Base-by-base conservation (phyloP, 768 basidiomycete genomes). In the Fomitopsis pulvina region DNA sequence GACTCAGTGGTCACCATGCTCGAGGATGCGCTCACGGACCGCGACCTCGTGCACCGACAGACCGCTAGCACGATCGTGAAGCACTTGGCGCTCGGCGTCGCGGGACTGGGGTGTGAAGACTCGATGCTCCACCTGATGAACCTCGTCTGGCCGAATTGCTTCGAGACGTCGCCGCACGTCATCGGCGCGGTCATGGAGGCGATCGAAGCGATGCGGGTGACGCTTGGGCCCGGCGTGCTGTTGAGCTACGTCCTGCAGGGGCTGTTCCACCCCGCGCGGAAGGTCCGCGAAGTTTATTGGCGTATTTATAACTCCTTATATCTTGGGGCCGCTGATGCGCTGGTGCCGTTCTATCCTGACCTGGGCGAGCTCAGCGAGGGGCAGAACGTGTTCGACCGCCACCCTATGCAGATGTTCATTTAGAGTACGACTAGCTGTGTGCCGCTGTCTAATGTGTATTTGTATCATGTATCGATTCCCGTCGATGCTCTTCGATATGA, bases 101-200 rank as follows among this genome's bases (percentile, higher is more conserved):
- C 96, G 1, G 96, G 96, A 41, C 78, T 98, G 24, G 95, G 96
- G 1, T 94, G 92, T 60, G 96, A 99, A 69, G 96, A 99, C 68
- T 95, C 95, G 11, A 90, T 98, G 82, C 78, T 92, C 46, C 96
- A 99, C 63, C 70, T 98, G 43, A 91, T 98, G 85, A 99, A 99
- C 65, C 80, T 99, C 24, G 89, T 98, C 12, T 98, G 94, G 94
- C 96, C 96, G 1, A 98, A 98, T 64, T 94, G 93, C 68, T 98
- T 97, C 66, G 95, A 97, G 72, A 95, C 94, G 1, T 92, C 87
- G 12, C 96, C 96, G 4, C 96, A 99, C 69, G 94, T 99, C 52
- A 97, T 98, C 54, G 92, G 92, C 27, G 91, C 93, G 4, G 91
- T 98, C 38, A 94, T 97, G 91, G 96, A 98, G 43, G 96, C 96